These are phyloP conservation scores for Cryphonectria radicalis DNA, from an alignment of 2,329 filamentous ascomycete genomes.

Conservation along the genomic window DNA sequence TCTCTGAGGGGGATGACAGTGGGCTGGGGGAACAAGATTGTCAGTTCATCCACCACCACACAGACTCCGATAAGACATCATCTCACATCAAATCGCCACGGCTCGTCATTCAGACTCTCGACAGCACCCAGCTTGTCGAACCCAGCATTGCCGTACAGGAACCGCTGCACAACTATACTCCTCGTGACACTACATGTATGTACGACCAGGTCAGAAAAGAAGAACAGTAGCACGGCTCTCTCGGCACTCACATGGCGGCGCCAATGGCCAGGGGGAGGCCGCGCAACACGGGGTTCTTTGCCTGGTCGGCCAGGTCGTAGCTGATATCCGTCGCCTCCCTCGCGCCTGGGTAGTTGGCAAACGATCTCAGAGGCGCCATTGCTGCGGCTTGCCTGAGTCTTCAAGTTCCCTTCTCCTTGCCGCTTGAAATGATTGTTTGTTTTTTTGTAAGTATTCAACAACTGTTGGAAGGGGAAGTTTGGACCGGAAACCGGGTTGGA, in stretches of 20 bases:
- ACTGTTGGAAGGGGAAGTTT: not conserved
- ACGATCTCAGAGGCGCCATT: slow-evolving; percentile 33
- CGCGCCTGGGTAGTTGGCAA: slow-evolving; percentile 50
- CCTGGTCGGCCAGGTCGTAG: slow-evolving; percentile 41
- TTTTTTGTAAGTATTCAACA: not conserved
- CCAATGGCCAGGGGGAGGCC: slow-evolving; percentile 67
- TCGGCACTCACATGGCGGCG: slow-evolving; percentile 37
- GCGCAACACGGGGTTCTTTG: slow-evolving; percentile 71
- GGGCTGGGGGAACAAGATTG: slow-evolving; percentile 46
- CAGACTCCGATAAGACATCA: not conserved
- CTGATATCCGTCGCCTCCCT: slow-evolving; percentile 42
- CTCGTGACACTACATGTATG: slow-evolving; percentile 58
- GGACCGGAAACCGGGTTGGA: not conserved
- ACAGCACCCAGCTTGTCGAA: slow-evolving; percentile 54
- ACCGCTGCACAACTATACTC: slow-evolving; percentile 62
- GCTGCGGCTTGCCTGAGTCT: not conserved
- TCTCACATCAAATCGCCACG: slow-evolving; percentile 52
- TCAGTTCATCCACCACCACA: not conserved
- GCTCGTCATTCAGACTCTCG: slow-evolving; percentile 48
- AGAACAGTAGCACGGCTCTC: slow-evolving; percentile 31
- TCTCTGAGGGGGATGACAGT: slow-evolving; percentile 57
- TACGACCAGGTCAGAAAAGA: not conserved
- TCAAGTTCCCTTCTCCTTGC: not conserved
- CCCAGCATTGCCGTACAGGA: slow-evolving; percentile 72
- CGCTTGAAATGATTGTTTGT: not conserved